Base-by-base conservation (phyloP, 352 stramenopile genomes). In the Phytophthora foliorum region DNA sequence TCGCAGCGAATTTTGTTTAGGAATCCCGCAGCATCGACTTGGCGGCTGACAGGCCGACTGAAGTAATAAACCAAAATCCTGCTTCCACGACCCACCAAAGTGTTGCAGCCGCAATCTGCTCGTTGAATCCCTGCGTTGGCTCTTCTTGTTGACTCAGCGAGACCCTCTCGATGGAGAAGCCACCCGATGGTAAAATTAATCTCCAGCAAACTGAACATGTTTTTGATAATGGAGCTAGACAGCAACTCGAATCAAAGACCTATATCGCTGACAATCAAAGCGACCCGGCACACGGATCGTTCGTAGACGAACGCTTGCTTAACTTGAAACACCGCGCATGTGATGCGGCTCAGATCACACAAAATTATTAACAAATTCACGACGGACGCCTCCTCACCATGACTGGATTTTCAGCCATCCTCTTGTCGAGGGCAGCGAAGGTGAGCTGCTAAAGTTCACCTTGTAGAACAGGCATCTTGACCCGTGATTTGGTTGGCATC, bases 401-500 rank as follows among this genome's bases (percentile, higher is more conserved):
- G 49, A 42, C 27, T 56, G 27, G 49, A 56, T 56, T 56, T 42
- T 56, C 49, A 56, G 49, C 29, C 27, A 42, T 55, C 48, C 22
- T 39, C 48, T 13, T 42, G 27, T 32, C 29, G 7, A 29, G 27
- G 27, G 49, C 39, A n/a, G 53, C 53, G 44, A 50, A 31, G 32
- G 44, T 41, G 13, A 41, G n/a, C 11, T 19, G 13, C 34, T 39
- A 16, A 6, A 13, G 27, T 6, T 31, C 8, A 57, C n/a, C n/a
- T n/a, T n/a, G n/a, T n/a, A n/a, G n/a, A n/a, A n/a, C 16, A 29
- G n/a, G 29, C n/a, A 24, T 52, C 42, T 39, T n/a, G 14, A 25
- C 6, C 29, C 24, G 22, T 22, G 39, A 61, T 62, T 50, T 60
- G 38, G 22, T 49, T 49, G 50, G 59, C 53, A 67, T 55, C 59